Evolutionary conservation across 768 basidiomycete species (phyloP), one percentile per base, ranked within the genome.

Genomic region (Leccinum rimulosum): DNA sequence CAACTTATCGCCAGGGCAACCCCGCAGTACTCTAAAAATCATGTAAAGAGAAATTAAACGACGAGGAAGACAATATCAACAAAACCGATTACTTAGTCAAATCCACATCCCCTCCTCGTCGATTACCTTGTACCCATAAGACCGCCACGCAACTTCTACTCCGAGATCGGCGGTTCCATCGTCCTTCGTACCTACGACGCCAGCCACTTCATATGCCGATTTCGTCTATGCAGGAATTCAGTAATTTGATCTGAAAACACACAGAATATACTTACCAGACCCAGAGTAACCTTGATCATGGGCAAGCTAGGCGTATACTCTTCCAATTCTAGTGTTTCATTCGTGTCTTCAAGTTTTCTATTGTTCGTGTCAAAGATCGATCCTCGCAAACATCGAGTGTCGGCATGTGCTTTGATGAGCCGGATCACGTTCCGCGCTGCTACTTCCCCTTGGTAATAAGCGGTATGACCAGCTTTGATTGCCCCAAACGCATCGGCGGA

Each of bases 401-500:
- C 56, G 9, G 11, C 17, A 6, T n/a, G 12, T 17, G 69, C 25
- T 55, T 66, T 54, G 12, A 85, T 75, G 14, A 86, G 79, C 51
- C 65, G 68, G 6, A 84, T 50, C 30, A 87, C 73, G 58, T 87
- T 87, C n/a, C 75, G 64, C 30, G 82, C 84, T 0, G 85, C 85
- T 11, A 85, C 70, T 54, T 80, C 69, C 68, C 60, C 79, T 74
- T 85, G 84, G 38, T 73, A 75, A 64, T 82, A 80, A 2, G 84
- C 82, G 33, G 74, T 84, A 60, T 85, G 81, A 0, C 84, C 86
- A 12, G 86, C 85, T 25, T 82, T 78, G 25, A 82, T 79, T 0
- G 85, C 86, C 6, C 84, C 84, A 58, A 85, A 86, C 5, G 84
- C 84, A 66, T 87, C 84, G 1, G 85, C 85, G 1, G 80, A 78